Percentiles rank a stretch among this genome's conserved stretches.
These are phyloP conservation scores for Elongisporangium anandrum DNA, from an alignment of 352 stramenopile species.

Conservation along the genomic window DNA sequence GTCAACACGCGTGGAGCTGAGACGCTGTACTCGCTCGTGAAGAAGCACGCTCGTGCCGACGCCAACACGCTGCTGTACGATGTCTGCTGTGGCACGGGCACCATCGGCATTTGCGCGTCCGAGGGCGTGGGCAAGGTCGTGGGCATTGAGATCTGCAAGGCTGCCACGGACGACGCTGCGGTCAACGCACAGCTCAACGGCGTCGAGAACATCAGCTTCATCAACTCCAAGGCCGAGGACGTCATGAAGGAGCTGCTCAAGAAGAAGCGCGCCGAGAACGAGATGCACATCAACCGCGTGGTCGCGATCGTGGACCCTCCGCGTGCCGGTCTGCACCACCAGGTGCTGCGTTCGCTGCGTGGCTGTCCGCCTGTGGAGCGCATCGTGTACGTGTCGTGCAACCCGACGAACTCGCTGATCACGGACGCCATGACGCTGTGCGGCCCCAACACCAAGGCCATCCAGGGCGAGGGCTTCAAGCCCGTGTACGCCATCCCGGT, in stretches of 20 bases:
- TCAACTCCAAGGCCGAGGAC: conserved; percentile 90
- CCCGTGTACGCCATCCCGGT: conserved; percentile 92
- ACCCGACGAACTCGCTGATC: conserved; percentile 95
- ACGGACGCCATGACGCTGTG: conserved; percentile 90
- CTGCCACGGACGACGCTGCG: conserved; percentile 87
- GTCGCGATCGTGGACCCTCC: conserved; percentile 97
- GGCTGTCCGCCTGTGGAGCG: conserved; percentile 77
- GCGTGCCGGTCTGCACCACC: conserved; percentile 92
- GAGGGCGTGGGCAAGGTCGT: conserved; percentile 74
- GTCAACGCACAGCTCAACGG: conserved; percentile 84
- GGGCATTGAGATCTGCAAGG: conserved; percentile 87
- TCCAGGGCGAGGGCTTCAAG: conserved; percentile 89
- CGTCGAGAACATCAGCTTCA: conserved; percentile 86
- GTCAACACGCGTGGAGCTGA: conserved; percentile 96
- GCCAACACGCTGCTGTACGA: conserved; percentile 93
- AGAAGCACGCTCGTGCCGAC: conserved; percentile 73
- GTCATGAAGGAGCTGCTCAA: conserved; percentile 83
- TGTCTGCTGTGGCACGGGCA: conserved; percentile 98
- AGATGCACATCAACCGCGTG: conserved; percentile 65
- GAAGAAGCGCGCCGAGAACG: conserved; percentile 49
- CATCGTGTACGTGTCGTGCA: conserved; percentile 98
- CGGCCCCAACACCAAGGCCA: conserved; percentile 90
- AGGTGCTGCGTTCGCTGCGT: conserved; percentile 86
- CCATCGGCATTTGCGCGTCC: conserved; percentile 95
- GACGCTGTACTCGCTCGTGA: conserved; percentile 94